Evolutionary conservation across 768 basidiomycete genomes (phyloP).

Genomic region (Terana coerulea): DNA sequence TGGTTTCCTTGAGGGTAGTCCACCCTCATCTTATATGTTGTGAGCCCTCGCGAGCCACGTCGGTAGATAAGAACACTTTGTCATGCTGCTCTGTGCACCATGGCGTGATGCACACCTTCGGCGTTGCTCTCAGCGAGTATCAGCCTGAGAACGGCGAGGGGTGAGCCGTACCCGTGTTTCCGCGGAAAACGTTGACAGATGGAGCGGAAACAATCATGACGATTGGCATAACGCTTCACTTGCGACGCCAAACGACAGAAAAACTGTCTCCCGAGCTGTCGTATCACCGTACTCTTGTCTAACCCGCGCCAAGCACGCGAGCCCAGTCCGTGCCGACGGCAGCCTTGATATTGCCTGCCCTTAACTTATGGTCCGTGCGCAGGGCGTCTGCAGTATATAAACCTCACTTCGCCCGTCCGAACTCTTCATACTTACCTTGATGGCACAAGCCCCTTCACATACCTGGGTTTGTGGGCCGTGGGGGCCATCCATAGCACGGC

Average conservation of each 20-base stretch:
- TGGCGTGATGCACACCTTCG: neutral
- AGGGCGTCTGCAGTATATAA: constrained; percentile 17
- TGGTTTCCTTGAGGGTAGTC: neutral
- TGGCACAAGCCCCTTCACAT: constrained; percentile 34
- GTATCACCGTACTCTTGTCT: constrained; percentile 6
- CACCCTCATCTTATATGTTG: neutral
- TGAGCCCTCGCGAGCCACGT: neutral
- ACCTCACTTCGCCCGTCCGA: neutral
- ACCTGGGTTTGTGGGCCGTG: constrained; percentile 33
- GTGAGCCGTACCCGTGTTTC: neutral
- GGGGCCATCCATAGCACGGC: constrained; percentile 47
- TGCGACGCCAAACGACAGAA: neutral
- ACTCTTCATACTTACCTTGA: constrained; percentile 33
- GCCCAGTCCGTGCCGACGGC: neutral
- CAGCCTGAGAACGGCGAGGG: neutral
- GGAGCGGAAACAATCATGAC: neutral
- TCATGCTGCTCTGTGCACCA: too few species aligned
- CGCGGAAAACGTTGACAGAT: neutral
- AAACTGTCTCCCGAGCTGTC: neutral
- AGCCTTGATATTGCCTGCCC: constrained; percentile 18
- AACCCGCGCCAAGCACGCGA: constrained; percentile 10
- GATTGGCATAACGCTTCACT: too few species aligned
- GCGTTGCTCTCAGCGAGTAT: neutral
- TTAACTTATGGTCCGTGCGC: constrained; percentile 27
- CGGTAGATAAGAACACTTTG: neutral